phyloP scores from a whole-genome alignment of 78 protist species.

The Dictyostelium firmibasis region DNA sequence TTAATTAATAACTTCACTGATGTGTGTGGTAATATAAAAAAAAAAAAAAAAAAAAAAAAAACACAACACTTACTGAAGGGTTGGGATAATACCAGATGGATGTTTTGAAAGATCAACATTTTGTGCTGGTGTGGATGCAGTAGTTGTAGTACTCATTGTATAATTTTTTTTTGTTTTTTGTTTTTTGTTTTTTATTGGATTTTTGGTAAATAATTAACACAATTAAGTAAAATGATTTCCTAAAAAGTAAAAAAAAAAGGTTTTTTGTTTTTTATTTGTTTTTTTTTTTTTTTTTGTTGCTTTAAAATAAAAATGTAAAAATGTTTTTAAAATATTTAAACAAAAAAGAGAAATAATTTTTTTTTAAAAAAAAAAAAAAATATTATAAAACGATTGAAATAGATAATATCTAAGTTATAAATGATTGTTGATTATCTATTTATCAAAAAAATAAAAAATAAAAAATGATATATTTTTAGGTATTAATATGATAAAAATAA shows the following conservation, averaged over 20 bases:
- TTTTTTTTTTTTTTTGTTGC: not conserved
- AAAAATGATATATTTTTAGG: too few species aligned
- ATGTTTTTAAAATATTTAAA: too few species aligned
- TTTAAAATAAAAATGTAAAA: not conserved
- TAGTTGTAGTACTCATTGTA: not conserved
- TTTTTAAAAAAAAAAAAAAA: too few species aligned
- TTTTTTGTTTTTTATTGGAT: not conserved
- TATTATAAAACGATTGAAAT: too few species aligned
- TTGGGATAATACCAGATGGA: slow-evolving; percentile 87
- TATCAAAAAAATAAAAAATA: not conserved
- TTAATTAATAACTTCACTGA: not conserved
- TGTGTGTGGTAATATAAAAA: not conserved
- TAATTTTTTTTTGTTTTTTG: not conserved
- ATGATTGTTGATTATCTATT: too few species aligned
- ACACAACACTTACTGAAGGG: slow-evolving; percentile 73
- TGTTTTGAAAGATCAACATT: slow-evolving; percentile 67
- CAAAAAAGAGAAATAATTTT: too few species aligned
- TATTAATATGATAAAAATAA: too few species aligned
- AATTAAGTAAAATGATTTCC: not conserved
- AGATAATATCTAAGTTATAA: too few species aligned
- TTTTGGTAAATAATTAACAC: not conserved
- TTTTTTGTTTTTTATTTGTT: not conserved
- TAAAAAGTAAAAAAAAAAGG: too few species aligned
- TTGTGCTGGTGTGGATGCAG: slow-evolving; percentile 5
- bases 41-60: not conserved